Evolutionary conservation across 768 basidiomycete genomes (phyloP).

Genomic region (Phylloporus arenicola): DNA sequence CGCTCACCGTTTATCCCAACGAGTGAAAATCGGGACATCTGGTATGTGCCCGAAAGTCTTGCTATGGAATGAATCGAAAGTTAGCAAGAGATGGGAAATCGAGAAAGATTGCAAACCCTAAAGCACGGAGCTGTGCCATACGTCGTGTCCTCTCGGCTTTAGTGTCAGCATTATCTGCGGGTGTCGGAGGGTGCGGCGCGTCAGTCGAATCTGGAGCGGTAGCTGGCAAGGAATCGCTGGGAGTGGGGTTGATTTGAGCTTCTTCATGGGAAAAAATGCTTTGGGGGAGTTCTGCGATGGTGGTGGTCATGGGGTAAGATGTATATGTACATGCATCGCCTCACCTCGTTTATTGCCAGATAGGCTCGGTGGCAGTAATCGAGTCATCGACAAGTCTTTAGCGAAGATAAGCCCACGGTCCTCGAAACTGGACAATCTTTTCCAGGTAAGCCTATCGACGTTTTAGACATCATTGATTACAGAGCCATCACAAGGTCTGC

Average conservation of each 20-base stretch:
- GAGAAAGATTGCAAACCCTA: neutral
- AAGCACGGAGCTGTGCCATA: neutral
- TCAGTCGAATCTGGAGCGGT: neutral
- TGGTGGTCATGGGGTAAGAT: slow-evolving; percentile 14
- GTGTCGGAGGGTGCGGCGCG: neutral
- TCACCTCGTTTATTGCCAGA: neutral
- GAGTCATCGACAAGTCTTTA: no score
- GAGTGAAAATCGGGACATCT: slow-evolving; percentile 16
- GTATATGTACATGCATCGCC: neutral
- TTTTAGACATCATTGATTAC: no score
- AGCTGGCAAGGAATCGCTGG: neutral
- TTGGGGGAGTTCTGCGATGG: slow-evolving; percentile 1
- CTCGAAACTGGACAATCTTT: no score
- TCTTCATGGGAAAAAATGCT: neutral
- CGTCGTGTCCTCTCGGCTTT: neutral
- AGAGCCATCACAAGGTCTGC: no score
- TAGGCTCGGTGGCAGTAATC: neutral
- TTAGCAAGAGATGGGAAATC: neutral
- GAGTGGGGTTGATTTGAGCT: neutral
- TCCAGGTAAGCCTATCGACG: no score
- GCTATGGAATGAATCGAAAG: slow-evolving; percentile 2
- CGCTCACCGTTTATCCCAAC: slow-evolving; percentile 17
- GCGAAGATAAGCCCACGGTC: no score
- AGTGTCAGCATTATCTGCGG: neutral
- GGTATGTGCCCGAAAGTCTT: slow-evolving; percentile 24